Evolutionary conservation across 768 basidiomycete species (phyloP), one percentile per base, ranked within the genome.

Genomic region (Lactarius evosmus): DNA sequence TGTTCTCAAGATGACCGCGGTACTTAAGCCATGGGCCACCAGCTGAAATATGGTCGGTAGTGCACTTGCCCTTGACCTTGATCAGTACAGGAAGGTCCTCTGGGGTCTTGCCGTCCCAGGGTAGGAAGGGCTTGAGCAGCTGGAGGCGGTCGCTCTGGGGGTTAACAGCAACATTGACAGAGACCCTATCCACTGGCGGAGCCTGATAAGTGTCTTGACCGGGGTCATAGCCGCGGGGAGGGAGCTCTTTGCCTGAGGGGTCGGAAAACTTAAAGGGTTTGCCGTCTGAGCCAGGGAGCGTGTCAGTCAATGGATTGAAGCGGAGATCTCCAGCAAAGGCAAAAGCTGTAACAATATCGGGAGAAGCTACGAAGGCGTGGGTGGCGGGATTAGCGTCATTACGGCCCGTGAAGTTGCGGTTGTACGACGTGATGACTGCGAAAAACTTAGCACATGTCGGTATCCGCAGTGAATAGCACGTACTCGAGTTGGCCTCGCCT

Each of bases 11-110:
- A 78, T 98, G 96, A 67, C 96, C 96, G 81, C 96, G 93, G 83
- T 95, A 98, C 80, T 98, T 98, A 80, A 98, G 85, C 96, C 96
- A 98, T 51, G 96, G 96, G 64, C 96, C 96, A 81, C 95, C 96
- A 74, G 95, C 95, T 65, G 89, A 91, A 76, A 96, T 95, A 77
- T 96, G 93, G 75, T 96, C 94, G 68, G 94, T 95, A 46, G 93
- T 99, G 90, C 97, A 99, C 82, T 99, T 99, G 84, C 96, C 96
- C 81, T 87, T 83, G 69, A 93, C 97, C 85, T 99, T 99, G 84
- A 99, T 99, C 74, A 99, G 81, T 66, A 99, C 81, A 11, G 96
- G 96, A 67, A 95, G 83, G 70, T 92, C 89, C 61, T 82, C 79
- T 54, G 94, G 91, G 46, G 92, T 88, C 85, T 97, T 89, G 59